Percentiles rank a stretch among this genome's conserved stretches.
phyloP scores from a whole-genome alignment of 1,284 basidiomycete species.

The Singerocomus inundabilis region DNA sequence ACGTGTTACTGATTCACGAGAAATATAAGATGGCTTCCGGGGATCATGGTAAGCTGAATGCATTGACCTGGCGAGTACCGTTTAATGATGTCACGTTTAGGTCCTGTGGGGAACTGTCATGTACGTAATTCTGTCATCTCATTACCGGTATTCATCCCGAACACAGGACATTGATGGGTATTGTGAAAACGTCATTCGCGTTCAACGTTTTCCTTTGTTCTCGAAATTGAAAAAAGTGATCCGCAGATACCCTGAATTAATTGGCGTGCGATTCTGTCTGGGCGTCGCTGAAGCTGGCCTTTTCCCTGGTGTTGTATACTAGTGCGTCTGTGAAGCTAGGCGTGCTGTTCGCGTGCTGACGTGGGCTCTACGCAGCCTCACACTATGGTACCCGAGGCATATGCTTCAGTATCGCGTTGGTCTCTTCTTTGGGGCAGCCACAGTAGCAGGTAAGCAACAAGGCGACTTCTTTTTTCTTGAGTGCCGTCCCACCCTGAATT shows the following conservation, averaged over 20 bases:
- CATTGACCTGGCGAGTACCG: background rate
- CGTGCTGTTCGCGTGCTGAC: conserved; percentile 19
- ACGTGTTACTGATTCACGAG: conserved; percentile 6
- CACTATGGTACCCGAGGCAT: conserved; percentile 38
- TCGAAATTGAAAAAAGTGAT: background rate
- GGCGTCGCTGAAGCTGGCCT: conserved; percentile 70
- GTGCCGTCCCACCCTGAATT: conserved; percentile 9
- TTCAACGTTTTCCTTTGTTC: background rate
- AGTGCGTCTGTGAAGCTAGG: conserved; percentile 43
- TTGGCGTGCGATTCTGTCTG: conserved; percentile 56
- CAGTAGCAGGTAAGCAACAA: conserved; percentile 21
- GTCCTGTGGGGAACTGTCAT: conserved; percentile 49
- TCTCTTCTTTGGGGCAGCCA: conserved; percentile 39
- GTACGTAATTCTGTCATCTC: conserved; percentile 30
- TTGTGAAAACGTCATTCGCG: conserved; percentile 54
- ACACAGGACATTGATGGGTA: conserved; percentile 61
- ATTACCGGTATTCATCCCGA: background rate
- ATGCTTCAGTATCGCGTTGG: conserved; percentile 37
- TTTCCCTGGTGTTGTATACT: conserved; percentile 68
- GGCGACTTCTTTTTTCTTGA: too few species aligned
- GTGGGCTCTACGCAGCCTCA: conserved; percentile 18
- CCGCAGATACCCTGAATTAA: conserved; percentile 56
- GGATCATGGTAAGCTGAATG: conserved; percentile 40
- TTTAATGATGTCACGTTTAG: conserved; percentile 30
- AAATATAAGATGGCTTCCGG: conserved; percentile 36